Conservation (phyloP, 768 basidiomycete genomes). For the Agrocybe chaxingu region DNA sequence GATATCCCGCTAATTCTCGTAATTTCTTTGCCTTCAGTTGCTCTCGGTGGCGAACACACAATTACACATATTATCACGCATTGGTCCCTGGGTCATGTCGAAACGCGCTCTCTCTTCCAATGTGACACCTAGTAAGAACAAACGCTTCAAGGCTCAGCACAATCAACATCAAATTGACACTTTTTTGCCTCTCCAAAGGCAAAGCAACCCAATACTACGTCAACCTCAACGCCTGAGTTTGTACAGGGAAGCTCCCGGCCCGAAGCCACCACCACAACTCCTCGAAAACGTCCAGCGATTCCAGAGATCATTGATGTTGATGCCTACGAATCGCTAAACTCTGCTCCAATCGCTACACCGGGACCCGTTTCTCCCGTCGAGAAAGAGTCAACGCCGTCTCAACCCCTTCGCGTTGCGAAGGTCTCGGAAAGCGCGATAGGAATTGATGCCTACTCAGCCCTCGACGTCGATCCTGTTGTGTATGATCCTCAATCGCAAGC, state of each 20-base stretch:
- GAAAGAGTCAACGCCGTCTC: background rate
- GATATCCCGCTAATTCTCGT: background rate
- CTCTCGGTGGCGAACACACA: background rate
- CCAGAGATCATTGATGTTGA: constrained; percentile 21
- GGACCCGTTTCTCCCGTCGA: background rate
- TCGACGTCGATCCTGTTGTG: constrained; percentile 47
- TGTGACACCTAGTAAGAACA: constrained; percentile 13
- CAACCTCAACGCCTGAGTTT: constrained; percentile 5
- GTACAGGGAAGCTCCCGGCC: constrained; percentile 14
- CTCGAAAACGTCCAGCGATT: background rate
- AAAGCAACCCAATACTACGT: background rate
- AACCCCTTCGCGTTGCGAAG: background rate
- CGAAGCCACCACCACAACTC: background rate
- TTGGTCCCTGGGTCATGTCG: constrained; percentile 11
- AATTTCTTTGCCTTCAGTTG: background rate
- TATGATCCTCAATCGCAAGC: constrained; percentile 42
- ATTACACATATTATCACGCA: background rate
- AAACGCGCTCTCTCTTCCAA: constrained; percentile 14
- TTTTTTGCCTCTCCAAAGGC: constrained; percentile 22
- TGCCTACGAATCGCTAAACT: constrained; percentile 8
- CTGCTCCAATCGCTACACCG: background rate
- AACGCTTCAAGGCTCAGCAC: constrained; percentile 13
- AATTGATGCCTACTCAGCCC: constrained; percentile 16
- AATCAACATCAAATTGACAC: constrained; percentile 23
- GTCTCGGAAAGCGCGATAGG: background rate